Evolutionary conservation across 176 grass and related monocot genomes (phyloP).

Genomic region (Aechmea fasciata): DNA sequence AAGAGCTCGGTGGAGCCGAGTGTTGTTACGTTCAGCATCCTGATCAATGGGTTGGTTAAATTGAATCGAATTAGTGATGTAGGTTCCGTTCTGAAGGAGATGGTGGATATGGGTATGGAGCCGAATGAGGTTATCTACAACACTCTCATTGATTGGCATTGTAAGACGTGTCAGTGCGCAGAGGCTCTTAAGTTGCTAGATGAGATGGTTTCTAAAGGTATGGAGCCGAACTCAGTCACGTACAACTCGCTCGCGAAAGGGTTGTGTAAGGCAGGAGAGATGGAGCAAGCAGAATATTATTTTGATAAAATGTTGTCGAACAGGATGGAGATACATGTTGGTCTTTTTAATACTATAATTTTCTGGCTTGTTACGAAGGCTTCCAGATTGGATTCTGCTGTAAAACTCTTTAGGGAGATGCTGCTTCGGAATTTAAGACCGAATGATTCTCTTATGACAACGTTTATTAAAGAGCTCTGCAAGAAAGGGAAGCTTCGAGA

Average conservation of each 20-base stretch:
- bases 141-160: constrained; percentile 62
- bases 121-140: constrained; percentile 83
- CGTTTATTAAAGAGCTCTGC: constrained; percentile 55
- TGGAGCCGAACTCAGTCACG: constrained; percentile 52
- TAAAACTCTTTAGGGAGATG: constrained; percentile 51
- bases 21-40: constrained; percentile 62
- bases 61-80: constrained; percentile 38
- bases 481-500: constrained; percentile 43
- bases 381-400: constrained; percentile 41
- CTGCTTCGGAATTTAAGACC: constrained; percentile 53
- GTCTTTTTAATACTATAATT: constrained; percentile 59
- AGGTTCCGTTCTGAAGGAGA: constrained; percentile 36
- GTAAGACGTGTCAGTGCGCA: constrained; percentile 36
- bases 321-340: constrained; percentile 50
- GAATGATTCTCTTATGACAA: constrained; percentile 73
- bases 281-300: constrained; percentile 49
- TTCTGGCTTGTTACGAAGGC: constrained; percentile 44
- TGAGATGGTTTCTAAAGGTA: constrained; percentile 54
- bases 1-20: constrained; percentile 36
- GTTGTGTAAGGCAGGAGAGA: constrained; percentile 64
- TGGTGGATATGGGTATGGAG: constrained; percentile 44
- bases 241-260: constrained; percentile 53
- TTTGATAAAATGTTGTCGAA: constrained; percentile 66
- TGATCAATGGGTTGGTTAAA: constrained; percentile 77
- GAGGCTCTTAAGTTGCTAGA: constrained; percentile 41